Conservation (phyloP, 1,284 basidiomycete species). For the Ganoderma resinaceum region DNA sequence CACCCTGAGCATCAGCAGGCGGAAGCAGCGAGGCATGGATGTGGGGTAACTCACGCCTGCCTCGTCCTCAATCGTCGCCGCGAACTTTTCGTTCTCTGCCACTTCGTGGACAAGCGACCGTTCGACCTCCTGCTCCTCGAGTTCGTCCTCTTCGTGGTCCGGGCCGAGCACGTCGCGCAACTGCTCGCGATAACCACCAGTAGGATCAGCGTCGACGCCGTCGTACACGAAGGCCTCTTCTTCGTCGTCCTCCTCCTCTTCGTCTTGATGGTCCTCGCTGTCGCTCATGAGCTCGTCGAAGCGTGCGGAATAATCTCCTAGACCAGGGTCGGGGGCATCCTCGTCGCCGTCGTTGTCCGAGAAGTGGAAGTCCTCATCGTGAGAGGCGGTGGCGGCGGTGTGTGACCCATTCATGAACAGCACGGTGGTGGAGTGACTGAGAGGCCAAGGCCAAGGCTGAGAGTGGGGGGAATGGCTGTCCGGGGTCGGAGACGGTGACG, state of each 20-base stretch:
- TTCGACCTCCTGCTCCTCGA: constrained; percentile 51
- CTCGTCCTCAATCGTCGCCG: constrained; percentile 39
- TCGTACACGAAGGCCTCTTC: constrained; percentile 76
- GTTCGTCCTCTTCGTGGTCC: constrained; percentile 62
- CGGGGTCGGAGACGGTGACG: constrained; percentile 8
- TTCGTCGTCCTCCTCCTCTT: constrained; percentile 45
- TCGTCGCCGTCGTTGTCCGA: constrained; percentile 45
- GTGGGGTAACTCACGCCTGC: constrained; percentile 48
- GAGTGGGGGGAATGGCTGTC: constrained; percentile 18
- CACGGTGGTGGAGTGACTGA: constrained; percentile 4
- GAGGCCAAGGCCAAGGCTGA: constrained; percentile 8
- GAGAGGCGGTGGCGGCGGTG: constrained; percentile 22
- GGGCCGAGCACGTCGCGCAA: constrained; percentile 76
- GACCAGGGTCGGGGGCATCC: constrained; percentile 40
- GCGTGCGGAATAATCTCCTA: constrained; percentile 71
- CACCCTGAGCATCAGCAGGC: constrained; percentile 19
- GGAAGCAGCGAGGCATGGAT: constrained; percentile 23
- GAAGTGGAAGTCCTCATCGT: constrained; percentile 35
- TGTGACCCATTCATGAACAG: constrained; percentile 41
- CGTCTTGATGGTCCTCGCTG: constrained; percentile 32
- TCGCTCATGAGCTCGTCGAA: constrained; percentile 76
- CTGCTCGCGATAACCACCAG: constrained; percentile 65
- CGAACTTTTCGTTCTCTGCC: constrained; percentile 44
- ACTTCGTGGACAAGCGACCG: constrained; percentile 49
- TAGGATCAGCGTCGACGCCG: constrained; percentile 64